These are phyloP conservation scores for Ceratocystis colombiana DNA, from an alignment of 2,329 filamentous ascomycete species.

Conservation along the genomic window DNA sequence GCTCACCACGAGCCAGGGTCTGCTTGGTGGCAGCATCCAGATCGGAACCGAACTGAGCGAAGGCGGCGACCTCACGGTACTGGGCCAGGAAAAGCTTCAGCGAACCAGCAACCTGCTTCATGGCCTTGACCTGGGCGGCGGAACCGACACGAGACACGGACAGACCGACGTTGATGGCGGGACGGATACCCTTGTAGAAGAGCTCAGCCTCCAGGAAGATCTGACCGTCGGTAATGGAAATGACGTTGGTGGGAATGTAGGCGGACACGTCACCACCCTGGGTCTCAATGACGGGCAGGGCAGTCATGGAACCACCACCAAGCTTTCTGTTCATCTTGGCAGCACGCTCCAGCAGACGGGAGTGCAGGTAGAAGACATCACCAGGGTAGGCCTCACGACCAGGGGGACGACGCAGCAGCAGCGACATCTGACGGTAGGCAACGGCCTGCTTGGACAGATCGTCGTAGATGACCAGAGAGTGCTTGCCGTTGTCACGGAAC, in stretches of 20 bases:
- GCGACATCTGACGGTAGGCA: slow-evolving; percentile 97
- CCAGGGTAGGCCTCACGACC: slow-evolving; percentile 99
- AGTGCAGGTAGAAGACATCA: slow-evolving; percentile 99
- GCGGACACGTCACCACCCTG: slow-evolving; percentile 99
- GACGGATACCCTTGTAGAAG: slow-evolving; percentile 99
- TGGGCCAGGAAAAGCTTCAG: slow-evolving; percentile 99
- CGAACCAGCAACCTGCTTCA: slow-evolving; percentile 99
- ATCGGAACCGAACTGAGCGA: slow-evolving; percentile 99
- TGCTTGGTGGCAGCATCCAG: slow-evolving; percentile 98
- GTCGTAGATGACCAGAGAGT: slow-evolving; percentile 84
- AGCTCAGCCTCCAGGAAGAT: slow-evolving; percentile 99
- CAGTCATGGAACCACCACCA: slow-evolving; percentile 92
- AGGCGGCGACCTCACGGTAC: slow-evolving; percentile 99
- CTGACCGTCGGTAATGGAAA: slow-evolving; percentile 99
- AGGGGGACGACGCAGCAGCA: slow-evolving; percentile 91
- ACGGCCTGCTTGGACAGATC: slow-evolving; percentile 98
- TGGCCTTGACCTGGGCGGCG: slow-evolving; percentile 98
- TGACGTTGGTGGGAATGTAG: slow-evolving; percentile 99
- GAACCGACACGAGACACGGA: slow-evolving; percentile 99
- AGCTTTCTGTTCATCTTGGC: slow-evolving; percentile 98
- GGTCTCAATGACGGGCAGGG: slow-evolving; percentile 96
- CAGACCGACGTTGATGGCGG: slow-evolving; percentile 99
- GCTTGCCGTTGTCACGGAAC: slow-evolving; percentile 77
- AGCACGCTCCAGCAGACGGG: slow-evolving; percentile 96
- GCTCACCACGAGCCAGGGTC: slow-evolving; percentile 95